Evolutionary conservation across 2,329 filamentous ascomycete species (phyloP), one percentile per base, ranked within the genome.

Genomic region (Pseudocercospora fijiensis): DNA sequence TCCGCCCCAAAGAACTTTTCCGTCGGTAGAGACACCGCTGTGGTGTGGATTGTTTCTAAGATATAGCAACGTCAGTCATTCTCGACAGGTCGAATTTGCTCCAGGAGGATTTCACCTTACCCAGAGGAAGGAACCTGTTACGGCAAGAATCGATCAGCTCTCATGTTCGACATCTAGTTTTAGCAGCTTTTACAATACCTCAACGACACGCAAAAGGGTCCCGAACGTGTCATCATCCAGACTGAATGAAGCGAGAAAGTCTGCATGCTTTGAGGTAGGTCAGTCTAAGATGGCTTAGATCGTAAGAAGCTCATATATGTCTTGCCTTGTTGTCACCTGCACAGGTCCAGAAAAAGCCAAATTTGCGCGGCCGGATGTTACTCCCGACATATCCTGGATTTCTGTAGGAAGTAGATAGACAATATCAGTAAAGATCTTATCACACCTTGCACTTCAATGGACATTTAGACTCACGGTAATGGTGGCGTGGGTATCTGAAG

Each of bases 271-370:
- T 70, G 69, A 28, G 13, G 24, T 45, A n/a, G 24, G 13, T n/a
- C 13, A n/a, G 13, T 4, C 2, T 16, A 37, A n/a, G 33, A 6
- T 6, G 7, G 13, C 2, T 5, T n/a, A 9, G 3, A 6, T n/a
- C 13, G n/a, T 4, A 5, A n/a, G 13, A n/a, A 16, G 4, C 13
- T 37, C 13, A 5, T 16, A 5, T 16, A 37, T 11, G 13, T 2
- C 33, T n/a, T 37, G 33, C 33, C 33, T 80, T 70, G 70, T 87
- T 87, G 70, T 87, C 85, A 37, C 83, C 85, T 33, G 85, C 79
- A 18, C 81, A 85, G 58, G 84, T 86, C 84, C 84, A 87, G 76
- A 87, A 87, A 75, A 87, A 87, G 0, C 85, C 86, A 71, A 88
- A 85, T 78, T 88, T 88, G 82, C 87, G 88, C 27, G 86, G 85